A percentile compares a stretch with the other conserved stretches of the same genome.
phyloP scores from a whole-genome alignment of 1,139 yeast genomes.

The Geotrichum reessii region DNA sequence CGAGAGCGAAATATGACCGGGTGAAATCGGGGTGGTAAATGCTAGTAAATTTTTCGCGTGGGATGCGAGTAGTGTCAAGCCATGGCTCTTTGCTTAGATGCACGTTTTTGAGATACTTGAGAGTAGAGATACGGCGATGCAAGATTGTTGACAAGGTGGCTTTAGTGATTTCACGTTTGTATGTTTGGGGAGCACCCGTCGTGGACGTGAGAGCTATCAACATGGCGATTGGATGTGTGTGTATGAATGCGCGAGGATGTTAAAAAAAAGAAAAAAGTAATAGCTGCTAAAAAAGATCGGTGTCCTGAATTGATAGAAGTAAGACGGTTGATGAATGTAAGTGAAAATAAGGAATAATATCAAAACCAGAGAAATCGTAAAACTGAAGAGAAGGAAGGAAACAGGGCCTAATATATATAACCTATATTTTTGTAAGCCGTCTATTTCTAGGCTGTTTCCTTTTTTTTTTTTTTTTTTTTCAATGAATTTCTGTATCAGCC shows the following conservation, averaged over 20 bases:
- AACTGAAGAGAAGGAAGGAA: background rate
- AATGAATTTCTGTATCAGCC: background rate
- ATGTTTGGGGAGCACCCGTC: constrained; percentile 9
- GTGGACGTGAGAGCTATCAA: constrained; percentile 11
- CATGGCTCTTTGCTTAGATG: constrained; percentile 15
- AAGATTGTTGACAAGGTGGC: background rate
- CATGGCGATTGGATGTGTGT: background rate
- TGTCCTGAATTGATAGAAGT: background rate
- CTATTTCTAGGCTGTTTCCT: background rate
- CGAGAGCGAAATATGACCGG: constrained; percentile 13
- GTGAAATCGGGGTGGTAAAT: constrained; percentile 10
- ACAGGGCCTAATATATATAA: background rate
- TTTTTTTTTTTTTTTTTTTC: background rate
- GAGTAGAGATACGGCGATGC: constrained; percentile 9
- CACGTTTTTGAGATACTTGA: constrained; percentile 14
- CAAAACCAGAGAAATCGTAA: background rate
- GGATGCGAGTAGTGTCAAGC: constrained; percentile 9
- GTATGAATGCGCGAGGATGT: too few relatives aligned
- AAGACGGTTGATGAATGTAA: background rate
- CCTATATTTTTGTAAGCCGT: background rate
- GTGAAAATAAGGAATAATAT: background rate
- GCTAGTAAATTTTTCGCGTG: constrained; percentile 7
- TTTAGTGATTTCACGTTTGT: constrained; percentile 11
- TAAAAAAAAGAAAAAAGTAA: too few relatives aligned
- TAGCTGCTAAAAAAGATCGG: background rate